Base-by-base conservation (phyloP, 2,329 filamentous ascomycete species). In the Verticillium tricorpus region DNA sequence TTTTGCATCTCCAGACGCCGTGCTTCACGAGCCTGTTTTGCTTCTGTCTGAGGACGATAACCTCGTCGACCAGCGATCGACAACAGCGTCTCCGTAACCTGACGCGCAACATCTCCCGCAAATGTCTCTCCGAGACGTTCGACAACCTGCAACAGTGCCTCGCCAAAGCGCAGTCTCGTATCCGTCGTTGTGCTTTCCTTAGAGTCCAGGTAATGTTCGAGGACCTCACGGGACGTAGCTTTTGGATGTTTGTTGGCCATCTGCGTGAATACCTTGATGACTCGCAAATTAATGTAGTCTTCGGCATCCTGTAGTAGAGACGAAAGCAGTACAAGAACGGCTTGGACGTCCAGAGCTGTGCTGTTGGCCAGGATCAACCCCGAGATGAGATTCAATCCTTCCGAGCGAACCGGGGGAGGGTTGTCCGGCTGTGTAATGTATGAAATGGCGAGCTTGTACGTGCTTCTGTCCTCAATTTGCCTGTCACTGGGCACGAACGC, bases 211-310 rank as follows among this genome's bases (percentile, higher is more conserved):
- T 92, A 92, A 52, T 85, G 82, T 28, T 91, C 88, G 0, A 89
- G 74, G 0, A 92, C 75, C 67, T 91, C 88, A 25, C 78, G 80
- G 3, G 84, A 76, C 0, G 87, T 86, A 0, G 88, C 83, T 52
- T 81, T 83, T 0, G 89, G 87, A 58, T 91, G 88, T 61, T 78
- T 81, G 64, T 80, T 75, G 0, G 88, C 83, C 12, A 93, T 73
- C 28, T 85, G 82, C 0, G 84, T 82, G 62, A 91, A 85, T 1
- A 88, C 80, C 64, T 85, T 86, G 64, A 92, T 85, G 17, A 86
- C 84, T n/a, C 85, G 82, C 2, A 89, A 77, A 67, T 90, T 89
- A 63, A 92, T 87, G 69, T 89, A 93, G 61, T 90, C 88, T 61
- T 92, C 90, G 6, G 81, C 77, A 57, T 90, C 88, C 63, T 83